These are phyloP conservation scores for Phytophthora tentaculata DNA, from an alignment of 352 stramenopile species.

Conservation along the genomic window DNA sequence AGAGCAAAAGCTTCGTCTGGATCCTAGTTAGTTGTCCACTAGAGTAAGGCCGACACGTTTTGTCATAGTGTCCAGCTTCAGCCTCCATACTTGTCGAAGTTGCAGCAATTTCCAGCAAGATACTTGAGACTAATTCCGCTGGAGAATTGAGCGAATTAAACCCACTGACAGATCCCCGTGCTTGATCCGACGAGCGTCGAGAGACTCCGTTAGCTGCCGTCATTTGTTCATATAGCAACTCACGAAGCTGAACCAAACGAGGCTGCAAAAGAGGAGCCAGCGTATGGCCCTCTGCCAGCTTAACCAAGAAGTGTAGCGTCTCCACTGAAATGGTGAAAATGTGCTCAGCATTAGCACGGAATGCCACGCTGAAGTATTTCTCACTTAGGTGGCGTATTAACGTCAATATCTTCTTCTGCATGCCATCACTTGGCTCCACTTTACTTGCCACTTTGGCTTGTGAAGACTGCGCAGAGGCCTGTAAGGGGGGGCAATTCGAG, in stretches of 20 bases:
- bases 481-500: conserved; percentile 26
- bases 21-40: conserved; percentile 9
- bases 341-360: conserved; percentile 33
- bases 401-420: conserved; percentile 40
- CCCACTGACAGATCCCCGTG: background rate
- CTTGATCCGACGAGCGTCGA: conserved; percentile 27
- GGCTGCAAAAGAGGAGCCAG: conserved; percentile 32
- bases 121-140: conserved; percentile 14
- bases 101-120: conserved; percentile 36
- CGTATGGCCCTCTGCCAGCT: conserved; percentile 30
- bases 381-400: conserved; percentile 50
- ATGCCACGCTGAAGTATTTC: conserved; percentile 74
- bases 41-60: conserved; percentile 14
- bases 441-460: background rate
- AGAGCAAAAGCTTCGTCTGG: conserved; percentile 37
- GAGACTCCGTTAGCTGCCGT: conserved; percentile 24
- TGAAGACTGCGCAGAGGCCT: background rate
- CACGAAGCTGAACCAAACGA: conserved; percentile 25
- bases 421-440: conserved; percentile 4
- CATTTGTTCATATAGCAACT: conserved; percentile 32
- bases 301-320: conserved; percentile 51
- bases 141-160: conserved; percentile 3
- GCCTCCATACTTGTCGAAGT: background rate
- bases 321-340: conserved; percentile 34
- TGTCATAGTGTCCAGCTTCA: background rate